phyloP scores from a whole-genome alignment of 192 early-diverging fungal species.

The Kappamyces sp. region DNA sequence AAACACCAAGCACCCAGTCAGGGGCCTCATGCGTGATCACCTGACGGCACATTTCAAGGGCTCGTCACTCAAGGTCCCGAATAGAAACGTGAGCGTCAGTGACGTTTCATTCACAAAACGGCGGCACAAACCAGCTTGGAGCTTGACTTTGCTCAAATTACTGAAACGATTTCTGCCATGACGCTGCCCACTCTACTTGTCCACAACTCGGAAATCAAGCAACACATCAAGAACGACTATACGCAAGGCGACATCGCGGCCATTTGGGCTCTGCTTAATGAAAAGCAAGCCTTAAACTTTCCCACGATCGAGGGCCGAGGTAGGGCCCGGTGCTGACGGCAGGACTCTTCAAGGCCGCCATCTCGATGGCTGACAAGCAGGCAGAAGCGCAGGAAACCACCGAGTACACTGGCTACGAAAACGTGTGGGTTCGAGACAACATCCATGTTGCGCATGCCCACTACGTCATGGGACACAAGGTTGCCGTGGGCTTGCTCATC shows the following conservation, averaged over 20 bases:
- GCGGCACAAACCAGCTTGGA: neutral
- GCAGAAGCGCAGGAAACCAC: slow-evolving; percentile 1
- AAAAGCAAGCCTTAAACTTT: slow-evolving; percentile 23
- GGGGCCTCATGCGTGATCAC: neutral
- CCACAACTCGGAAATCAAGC: slow-evolving; percentile 15
- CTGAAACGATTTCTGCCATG: neutral
- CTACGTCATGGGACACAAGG: slow-evolving; percentile 16
- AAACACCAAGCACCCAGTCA: neutral
- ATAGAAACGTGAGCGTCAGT: neutral
- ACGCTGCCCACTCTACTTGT: slow-evolving; percentile 4
- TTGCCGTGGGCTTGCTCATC: neutral
- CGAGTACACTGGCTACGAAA: slow-evolving; percentile 35
- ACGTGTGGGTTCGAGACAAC: slow-evolving; percentile 34
- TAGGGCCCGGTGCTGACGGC: too few relatives aligned
- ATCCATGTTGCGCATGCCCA: slow-evolving; percentile 31
- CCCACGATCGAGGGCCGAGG: slow-evolving; percentile 23
- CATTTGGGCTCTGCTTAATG: slow-evolving; percentile 21
- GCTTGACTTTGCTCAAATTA: neutral
- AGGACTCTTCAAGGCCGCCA: slow-evolving; percentile 29
- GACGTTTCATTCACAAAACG: neutral
- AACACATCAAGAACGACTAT: slow-evolving; percentile 17
- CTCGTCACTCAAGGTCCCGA: neutral
- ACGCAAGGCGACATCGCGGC: slow-evolving; percentile 14
- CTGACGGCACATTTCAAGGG: neutral
- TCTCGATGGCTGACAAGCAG: slow-evolving; percentile 12